These are phyloP conservation scores for Boletus vinaceobasis DNA, from an alignment of 768 basidiomycete species.

Conservation along the genomic window DNA sequence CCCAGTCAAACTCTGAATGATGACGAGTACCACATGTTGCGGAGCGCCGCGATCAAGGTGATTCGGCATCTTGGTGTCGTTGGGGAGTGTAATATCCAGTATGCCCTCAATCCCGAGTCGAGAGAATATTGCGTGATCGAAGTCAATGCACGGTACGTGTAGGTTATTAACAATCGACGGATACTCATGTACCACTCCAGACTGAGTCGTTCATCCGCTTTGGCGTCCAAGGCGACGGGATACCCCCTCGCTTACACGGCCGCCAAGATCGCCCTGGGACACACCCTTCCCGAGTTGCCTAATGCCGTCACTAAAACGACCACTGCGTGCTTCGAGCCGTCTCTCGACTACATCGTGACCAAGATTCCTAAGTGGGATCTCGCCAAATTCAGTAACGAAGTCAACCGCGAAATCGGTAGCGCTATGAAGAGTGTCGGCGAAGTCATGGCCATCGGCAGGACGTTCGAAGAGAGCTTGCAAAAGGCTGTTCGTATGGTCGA, in stretches of 20 bases:
- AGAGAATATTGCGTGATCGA: constrained; percentile 98
- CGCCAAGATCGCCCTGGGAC: constrained; percentile 96
- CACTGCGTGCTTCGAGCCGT: constrained; percentile 98
- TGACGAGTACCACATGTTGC: constrained; percentile 98
- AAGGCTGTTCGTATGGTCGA: constrained; percentile 98
- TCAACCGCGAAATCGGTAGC: constrained; percentile 91
- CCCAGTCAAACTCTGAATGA: constrained; percentile 97
- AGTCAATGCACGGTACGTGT: constrained; percentile 79
- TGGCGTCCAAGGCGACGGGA: constrained; percentile 98
- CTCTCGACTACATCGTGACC: constrained; percentile 97
- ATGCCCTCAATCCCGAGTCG: constrained; percentile 90
- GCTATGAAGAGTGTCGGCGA: constrained; percentile 99
- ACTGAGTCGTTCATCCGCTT: constrained; percentile 84
- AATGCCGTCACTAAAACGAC: constrained; percentile 99
- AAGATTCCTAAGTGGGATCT: constrained; percentile 99
- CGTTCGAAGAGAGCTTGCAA: constrained; percentile 97
- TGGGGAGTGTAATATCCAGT: constrained; percentile 97
- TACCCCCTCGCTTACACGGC: constrained; percentile 99
- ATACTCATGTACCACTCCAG: constrained; percentile 30
- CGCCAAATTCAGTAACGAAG: constrained; percentile 93
- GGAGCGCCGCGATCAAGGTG: constrained; percentile 95
- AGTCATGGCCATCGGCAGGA: constrained; percentile 99
- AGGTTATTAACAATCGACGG: neutral
- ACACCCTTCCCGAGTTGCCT: constrained; percentile 95
- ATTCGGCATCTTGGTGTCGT: constrained; percentile 88